phyloP scores from a whole-genome alignment of 2,329 filamentous ascomycete genomes.

The Bipolaris victoriae region DNA sequence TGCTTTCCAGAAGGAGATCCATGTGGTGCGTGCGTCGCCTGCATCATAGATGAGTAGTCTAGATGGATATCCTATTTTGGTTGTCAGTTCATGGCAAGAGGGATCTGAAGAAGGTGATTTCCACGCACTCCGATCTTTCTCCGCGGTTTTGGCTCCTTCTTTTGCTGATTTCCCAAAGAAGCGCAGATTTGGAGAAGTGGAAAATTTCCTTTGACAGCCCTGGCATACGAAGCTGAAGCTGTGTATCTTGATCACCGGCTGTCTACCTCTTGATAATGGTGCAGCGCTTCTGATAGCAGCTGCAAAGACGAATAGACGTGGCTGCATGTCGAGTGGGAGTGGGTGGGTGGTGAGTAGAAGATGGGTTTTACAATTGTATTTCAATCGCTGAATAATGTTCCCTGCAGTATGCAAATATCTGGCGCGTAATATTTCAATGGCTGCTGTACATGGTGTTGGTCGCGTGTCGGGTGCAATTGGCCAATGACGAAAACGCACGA shows the following conservation, averaged over 20 bases:
- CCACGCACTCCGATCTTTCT: slow-evolving; percentile 34
- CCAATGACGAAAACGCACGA: background rate
- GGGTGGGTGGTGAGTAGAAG: background rate
- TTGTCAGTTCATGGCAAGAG: background rate
- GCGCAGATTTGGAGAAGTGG: slow-evolving; percentile 33
- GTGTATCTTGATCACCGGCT: slow-evolving; percentile 6
- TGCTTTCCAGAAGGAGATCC: slow-evolving; percentile 47
- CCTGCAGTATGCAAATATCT: background rate
- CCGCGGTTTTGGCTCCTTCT: slow-evolving; percentile 25
- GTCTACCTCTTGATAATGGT: slow-evolving; percentile 9
- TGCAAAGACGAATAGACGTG: slow-evolving; percentile 29
- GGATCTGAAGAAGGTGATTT: rapidly evolving
- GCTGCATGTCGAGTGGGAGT: slow-evolving; percentile 34
- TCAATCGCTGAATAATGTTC: background rate
- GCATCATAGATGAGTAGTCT: slow-evolving; percentile 47
- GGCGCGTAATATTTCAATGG: background rate
- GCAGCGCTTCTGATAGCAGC: slow-evolving; percentile 28
- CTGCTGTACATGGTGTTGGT: background rate
- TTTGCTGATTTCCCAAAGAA: slow-evolving; percentile 22
- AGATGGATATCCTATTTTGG: slow-evolving; percentile 31
- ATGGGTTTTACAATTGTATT: background rate
- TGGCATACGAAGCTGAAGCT: slow-evolving; percentile 32
- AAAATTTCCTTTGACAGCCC: slow-evolving; percentile 42
- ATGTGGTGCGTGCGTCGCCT: slow-evolving; percentile 45
- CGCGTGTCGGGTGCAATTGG: background rate